A percentile compares a stretch with the other conserved stretches of the same genome.
Conservation (phyloP, 2,329 filamentous ascomycete genomes). For the Aulographum hederae region DNA sequence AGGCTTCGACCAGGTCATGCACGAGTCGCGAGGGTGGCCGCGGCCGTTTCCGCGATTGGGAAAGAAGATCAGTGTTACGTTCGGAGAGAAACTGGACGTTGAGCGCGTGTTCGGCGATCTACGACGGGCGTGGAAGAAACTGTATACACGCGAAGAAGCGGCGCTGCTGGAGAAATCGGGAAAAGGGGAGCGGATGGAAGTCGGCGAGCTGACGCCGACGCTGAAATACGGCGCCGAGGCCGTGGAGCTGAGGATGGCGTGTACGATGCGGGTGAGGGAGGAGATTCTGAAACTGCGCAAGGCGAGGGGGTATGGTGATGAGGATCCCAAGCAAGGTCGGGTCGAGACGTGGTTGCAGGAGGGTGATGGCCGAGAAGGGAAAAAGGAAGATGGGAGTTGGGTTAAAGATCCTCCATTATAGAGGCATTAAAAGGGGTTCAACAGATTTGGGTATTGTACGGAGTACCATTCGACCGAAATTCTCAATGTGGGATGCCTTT, state of each 20-base stretch:
- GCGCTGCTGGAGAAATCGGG: conserved; percentile 16
- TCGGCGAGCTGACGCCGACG: conserved; percentile 45
- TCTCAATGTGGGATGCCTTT: too few relatives aligned
- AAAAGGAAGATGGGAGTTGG: conserved; percentile 42
- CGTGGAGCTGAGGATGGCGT: conserved; percentile 57
- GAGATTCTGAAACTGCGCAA: conserved; percentile 65
- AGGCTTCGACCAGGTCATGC: conserved; percentile 75
- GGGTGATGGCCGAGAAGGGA: conserved; percentile 33
- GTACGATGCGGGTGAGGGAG: conserved; percentile 57
- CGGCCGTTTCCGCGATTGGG: conserved; percentile 62
- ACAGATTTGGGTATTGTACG: too few relatives aligned
- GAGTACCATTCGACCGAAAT: too few relatives aligned
- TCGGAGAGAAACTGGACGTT: conserved; percentile 60
- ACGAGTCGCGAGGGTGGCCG: conserved; percentile 62
- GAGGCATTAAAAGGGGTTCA: too few relatives aligned
- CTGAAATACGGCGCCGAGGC: conserved; percentile 59
- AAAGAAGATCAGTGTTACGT: conserved; percentile 52
- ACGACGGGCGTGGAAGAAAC: conserved; percentile 51
- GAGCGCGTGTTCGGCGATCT: conserved; percentile 64
- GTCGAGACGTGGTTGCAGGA: conserved; percentile 64
- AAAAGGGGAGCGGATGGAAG: conserved; percentile 13
- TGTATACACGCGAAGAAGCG: conserved; percentile 37
- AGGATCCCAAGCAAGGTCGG: conserved; percentile 57
- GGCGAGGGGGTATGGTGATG: conserved; percentile 55
- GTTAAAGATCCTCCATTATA: too few relatives aligned